Percentiles rank a stretch among this genome's conserved stretches.
Conservation (phyloP, 371 early-diverging fungal genomes). For the Phascolomyces articulosus region DNA sequence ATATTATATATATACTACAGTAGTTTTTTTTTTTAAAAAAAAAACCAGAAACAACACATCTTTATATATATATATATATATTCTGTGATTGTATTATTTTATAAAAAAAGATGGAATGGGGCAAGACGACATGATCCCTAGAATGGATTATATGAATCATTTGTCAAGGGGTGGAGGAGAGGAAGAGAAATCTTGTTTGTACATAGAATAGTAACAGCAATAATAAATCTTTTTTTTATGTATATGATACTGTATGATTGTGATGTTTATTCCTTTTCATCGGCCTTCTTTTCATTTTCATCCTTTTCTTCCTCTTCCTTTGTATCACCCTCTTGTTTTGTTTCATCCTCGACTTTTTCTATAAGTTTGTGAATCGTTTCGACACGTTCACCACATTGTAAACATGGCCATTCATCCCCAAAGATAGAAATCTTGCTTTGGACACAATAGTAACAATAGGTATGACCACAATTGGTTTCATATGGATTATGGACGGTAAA, state of each 20-base stretch:
- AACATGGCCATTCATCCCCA: constrained; percentile 77
- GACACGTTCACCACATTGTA: constrained; percentile 76
- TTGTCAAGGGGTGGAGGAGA: too few species aligned
- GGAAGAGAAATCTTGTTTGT: too few species aligned
- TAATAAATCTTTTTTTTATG: too few species aligned
- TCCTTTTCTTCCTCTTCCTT: background rate
- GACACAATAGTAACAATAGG: constrained; percentile 90
- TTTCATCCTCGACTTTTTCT: constrained; percentile 35
- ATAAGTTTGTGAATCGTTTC: constrained; percentile 48
- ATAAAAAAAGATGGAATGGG: too few species aligned
- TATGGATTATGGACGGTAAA: constrained; percentile 72
- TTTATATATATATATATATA: too few species aligned
- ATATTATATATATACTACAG: background rate
- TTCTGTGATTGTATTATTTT: too few species aligned
- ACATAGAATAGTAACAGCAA: too few species aligned
- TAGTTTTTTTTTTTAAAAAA: background rate
- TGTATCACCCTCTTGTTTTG: background rate
- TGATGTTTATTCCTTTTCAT: background rate
- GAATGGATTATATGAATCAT: too few species aligned
- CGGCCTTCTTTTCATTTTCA: background rate
- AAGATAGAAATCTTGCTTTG: constrained; percentile 76
- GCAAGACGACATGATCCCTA: too few species aligned
- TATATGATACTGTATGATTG: too few species aligned
- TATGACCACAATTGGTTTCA: constrained; percentile 78
- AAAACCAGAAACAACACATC: background rate